Evolutionary conservation across 192 early-diverging fungal species (phyloP).

Genomic region (Podila horticola): DNA sequence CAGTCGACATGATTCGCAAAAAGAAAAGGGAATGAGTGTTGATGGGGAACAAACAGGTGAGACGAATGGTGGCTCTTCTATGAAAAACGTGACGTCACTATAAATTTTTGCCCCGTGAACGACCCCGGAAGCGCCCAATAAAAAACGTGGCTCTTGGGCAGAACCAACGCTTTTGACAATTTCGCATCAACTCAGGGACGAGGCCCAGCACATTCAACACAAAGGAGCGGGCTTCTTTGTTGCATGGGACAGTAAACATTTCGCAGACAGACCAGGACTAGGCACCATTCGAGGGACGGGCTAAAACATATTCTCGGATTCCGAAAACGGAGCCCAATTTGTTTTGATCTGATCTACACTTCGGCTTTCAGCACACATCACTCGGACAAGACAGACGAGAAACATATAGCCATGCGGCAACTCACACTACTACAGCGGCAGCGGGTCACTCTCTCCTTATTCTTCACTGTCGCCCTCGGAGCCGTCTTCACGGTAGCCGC

Average conservation of each 20-base stretch:
- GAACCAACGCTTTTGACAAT: neutral
- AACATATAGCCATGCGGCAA: conserved; percentile 28
- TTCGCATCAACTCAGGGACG: neutral
- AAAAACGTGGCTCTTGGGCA: neutral
- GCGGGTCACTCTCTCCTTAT: conserved; percentile 58
- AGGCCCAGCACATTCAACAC: neutral
- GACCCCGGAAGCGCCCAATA: too few relatives aligned
- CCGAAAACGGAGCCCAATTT: neutral
- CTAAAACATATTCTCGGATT: neutral
- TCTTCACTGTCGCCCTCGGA: conserved; percentile 61
- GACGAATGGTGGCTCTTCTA: neutral
- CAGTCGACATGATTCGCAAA: conserved; percentile 27
- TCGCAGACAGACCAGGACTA: neutral
- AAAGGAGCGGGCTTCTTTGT: conserved; percentile 1
- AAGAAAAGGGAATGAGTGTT: neutral
- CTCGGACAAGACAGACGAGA: neutral
- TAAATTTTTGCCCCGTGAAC: too few relatives aligned
- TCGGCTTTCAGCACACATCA: neutral
- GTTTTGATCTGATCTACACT: neutral
- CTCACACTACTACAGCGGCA: conserved; percentile 61
- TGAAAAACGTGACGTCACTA: neutral
- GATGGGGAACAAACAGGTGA: neutral
- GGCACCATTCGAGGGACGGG: too few relatives aligned
- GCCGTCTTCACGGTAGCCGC: conserved; percentile 62
- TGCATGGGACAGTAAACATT: neutral